Base-by-base conservation (phyloP, 78 protist genomes). In the Cavenderia fasciculata region DNA sequence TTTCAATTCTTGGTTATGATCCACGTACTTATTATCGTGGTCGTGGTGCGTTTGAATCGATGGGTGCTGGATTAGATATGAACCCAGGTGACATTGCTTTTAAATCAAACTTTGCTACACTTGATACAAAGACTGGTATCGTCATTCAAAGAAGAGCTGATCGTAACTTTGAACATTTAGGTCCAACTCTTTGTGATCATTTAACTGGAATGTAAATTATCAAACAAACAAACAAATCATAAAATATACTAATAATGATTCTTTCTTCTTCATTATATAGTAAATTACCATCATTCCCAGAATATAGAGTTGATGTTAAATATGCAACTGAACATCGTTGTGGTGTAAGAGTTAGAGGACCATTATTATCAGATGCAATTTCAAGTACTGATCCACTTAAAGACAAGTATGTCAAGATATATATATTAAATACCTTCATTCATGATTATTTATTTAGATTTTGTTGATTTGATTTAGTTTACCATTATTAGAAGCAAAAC, bases 41-140 rank as follows among this genome's bases (percentile, higher is more conserved):
- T 34, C 85, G 98, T 19, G 98, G 98, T 33, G 94, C 97, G 31
- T 96, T 95, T 56, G 98, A 96, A 69, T 52, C 95, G 14, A 84
- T 96, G 92, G 98, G 98, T 27, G 96, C 96, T 12, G 98, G 98
- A 12, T 43, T 96, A 14, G 94, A 91, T 23, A 96, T 96, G 97
- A 7, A 31, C 14, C 94, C 95, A 2, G 97, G 97, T 34, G 98
- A 96, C 69, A 90, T 96, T 66, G 98, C 98, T 4, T 96, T 96
- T 70, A 96, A 95, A 75, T 94, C 94, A 66, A 94, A 94, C 63
- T 94, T 94, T 84, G 94, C 94, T 31, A 84, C 75, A 16, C 16
- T 82, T 19, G 90, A 90, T 66, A 47, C 12, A 18, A 6, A 16
- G 11, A 75, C 70, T 27, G 93, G 82, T 21, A 61, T 89, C 21